A percentile compares a stretch with the other conserved stretches of the same genome.
Evolutionary conservation across 2,329 filamentous ascomycete genomes (phyloP).

Genomic region (Scedosporium boydii): DNA sequence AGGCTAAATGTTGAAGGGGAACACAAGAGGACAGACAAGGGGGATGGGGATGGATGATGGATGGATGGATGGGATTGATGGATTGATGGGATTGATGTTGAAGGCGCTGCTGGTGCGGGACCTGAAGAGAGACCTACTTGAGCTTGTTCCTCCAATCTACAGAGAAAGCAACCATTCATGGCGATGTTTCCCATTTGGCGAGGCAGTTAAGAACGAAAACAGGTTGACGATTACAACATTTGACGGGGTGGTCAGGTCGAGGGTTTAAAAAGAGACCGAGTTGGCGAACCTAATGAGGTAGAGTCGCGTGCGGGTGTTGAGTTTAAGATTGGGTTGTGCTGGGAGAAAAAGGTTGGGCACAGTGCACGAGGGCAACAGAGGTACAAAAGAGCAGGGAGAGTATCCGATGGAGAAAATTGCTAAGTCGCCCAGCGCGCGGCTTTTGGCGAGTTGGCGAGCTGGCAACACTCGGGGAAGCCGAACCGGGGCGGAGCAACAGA

Average conservation of each 20-base stretch:
- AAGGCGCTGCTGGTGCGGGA: not conserved
- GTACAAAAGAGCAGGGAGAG: not conserved
- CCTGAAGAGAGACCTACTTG: constrained; percentile 5
- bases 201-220: not conserved
- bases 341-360: not conserved
- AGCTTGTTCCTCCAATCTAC: constrained; percentile 5
- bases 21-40: not conserved
- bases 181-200: constrained; percentile 3
- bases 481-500: not conserved
- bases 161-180: constrained; percentile 4
- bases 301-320: not conserved
- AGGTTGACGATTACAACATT: constrained; percentile 6
- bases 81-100: not conserved
- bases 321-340: not conserved
- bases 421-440: not conserved
- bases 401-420: not conserved
- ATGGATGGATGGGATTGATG: constrained; percentile 1
- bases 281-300: not conserved
- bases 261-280: not conserved
- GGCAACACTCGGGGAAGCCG: not conserved
- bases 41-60: not conserved
- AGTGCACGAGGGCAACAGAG: not conserved
- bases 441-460: not conserved
- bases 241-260: not conserved
- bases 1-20: not conserved